Conservation (phyloP, 2,329 filamentous ascomycete species). For the Diaporthe citriasiana region DNA sequence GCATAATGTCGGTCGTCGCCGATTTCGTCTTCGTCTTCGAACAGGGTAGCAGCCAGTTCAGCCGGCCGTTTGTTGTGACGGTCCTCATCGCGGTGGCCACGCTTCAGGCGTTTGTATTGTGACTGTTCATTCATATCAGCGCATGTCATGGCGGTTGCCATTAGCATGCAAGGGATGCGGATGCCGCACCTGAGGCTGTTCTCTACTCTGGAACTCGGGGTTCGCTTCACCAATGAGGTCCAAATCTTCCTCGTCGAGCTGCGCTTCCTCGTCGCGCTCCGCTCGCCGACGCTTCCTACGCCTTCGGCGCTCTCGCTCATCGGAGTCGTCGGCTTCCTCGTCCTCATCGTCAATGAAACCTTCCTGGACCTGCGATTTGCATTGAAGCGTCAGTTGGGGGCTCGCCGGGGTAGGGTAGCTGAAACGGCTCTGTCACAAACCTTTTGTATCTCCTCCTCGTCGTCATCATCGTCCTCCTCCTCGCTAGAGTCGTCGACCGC, state of each 20-base stretch:
- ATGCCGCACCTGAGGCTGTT: conserved; percentile 47
- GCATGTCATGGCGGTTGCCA: background rate
- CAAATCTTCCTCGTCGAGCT: conserved; percentile 94
- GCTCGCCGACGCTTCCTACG: conserved; percentile 81
- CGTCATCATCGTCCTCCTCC: conserved; percentile 92
- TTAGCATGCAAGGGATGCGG: background rate
- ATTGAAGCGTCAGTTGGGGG: conserved; percentile 21
- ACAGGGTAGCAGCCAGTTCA: conserved; percentile 93
- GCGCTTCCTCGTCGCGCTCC: conserved; percentile 87
- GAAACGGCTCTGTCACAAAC: conserved; percentile 57
- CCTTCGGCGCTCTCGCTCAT: conserved; percentile 70
- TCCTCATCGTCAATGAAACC: conserved; percentile 95
- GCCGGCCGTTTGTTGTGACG: conserved; percentile 75
- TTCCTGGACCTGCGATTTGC: conserved; percentile 78
- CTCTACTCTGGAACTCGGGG: conserved; percentile 76
- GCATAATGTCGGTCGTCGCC: conserved; percentile 67
- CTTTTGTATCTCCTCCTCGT: conserved; percentile 85
- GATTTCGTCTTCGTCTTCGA: conserved; percentile 89
- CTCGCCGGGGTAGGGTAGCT: background rate
- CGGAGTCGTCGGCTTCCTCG: conserved; percentile 73
- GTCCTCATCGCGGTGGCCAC: conserved; percentile 83
- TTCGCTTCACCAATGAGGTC: conserved; percentile 92
- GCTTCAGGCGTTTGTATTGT: conserved; percentile 97
- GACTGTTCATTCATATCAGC: conserved; percentile 66
- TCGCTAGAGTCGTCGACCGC: conserved; percentile 87